Conservation (phyloP, 176 grass and related monocot genomes). For the maize (Zea mays) region DNA sequence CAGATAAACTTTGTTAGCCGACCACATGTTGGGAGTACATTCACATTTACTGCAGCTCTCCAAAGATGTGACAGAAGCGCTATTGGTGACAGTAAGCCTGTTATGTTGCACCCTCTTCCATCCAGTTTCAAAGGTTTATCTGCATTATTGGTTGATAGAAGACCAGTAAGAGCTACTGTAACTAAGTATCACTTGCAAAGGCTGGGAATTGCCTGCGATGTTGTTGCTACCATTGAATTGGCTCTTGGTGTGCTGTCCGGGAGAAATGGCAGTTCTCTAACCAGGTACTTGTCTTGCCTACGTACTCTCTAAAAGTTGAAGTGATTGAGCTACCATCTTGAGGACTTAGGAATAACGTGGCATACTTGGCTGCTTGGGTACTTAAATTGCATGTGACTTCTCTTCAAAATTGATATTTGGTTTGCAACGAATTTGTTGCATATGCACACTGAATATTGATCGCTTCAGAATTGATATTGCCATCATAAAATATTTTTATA, state of each 20-base stretch:
- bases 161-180: conserved; percentile 75
- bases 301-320: conserved; percentile 29
- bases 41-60: conserved; percentile 78
- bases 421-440: no score
- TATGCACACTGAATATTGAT: no score
- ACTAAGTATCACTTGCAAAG: conserved; percentile 93
- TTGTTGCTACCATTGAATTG: conserved; percentile 47
- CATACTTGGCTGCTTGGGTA: background rate
- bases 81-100: conserved; percentile 57
- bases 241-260: conserved; percentile 48
- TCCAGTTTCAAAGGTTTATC: conserved; percentile 70
- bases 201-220: conserved; percentile 70
- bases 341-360: conserved; percentile 16
- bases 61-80: conserved; percentile 45
- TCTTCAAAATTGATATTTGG: background rate
- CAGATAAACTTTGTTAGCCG: conserved; percentile 86
- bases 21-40: conserved; percentile 83
- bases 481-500: no score
- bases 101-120: conserved; percentile 60
- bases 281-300: conserved; percentile 49
- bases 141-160: conserved; percentile 76
- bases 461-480: no score
- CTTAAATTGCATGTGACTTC: background rate
- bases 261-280: conserved; percentile 59
- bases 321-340: conserved; percentile 17